Evolutionary conservation across 192 early-diverging fungal species (phyloP), one percentile per base, ranked within the genome.

Genomic region (Paraglomus occultum): DNA sequence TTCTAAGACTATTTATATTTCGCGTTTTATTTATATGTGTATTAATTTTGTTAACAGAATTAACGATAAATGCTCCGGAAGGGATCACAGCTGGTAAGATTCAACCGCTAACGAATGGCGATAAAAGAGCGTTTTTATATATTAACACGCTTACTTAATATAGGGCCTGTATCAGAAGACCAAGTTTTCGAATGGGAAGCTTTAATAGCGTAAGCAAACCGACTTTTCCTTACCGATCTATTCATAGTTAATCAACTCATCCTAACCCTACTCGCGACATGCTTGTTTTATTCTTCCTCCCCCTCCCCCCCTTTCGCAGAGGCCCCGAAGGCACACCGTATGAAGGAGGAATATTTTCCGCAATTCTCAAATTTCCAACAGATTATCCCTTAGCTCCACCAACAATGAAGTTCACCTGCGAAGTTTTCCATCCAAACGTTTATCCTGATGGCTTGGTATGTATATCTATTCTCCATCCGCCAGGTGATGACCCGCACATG

Each of bases 301-400:
- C n/a, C n/a, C n/a, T n/a, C n/a, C n/a, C n/a, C n/a, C n/a, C 79
- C 58, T 15, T 17, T 52, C 59, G 58, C 71, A 94, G 91, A 62
- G 93, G 95, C 18, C 95, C 95, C 0, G 87, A 89, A 53, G 95
- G 87, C 51, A 99, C 97, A 12, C 92, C 94, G 14, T 98, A 94
- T 74, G 97, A 98, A 80, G 91, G 90, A 46, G 97, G 97, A 11
- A 84, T 98, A 31, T 98, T 99, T 68, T 85, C 93, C 20, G 95
- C 97, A 1, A 88, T 82, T 7, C 72, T 99, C 23, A 89, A 74
- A 18, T 96, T 97, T 65, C 97, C 95, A 1, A 88, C 82, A 57
- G 97, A 99, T 78, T 99, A 99, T 73, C 97, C 97, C 31, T 86
- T 99, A 38, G 90, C 87, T 43, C 97, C 97, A 17, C 97, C 97